Evolutionary conservation across 305 asterid genomes (phyloP).

Genomic region (Solanum hybrid): DNA sequence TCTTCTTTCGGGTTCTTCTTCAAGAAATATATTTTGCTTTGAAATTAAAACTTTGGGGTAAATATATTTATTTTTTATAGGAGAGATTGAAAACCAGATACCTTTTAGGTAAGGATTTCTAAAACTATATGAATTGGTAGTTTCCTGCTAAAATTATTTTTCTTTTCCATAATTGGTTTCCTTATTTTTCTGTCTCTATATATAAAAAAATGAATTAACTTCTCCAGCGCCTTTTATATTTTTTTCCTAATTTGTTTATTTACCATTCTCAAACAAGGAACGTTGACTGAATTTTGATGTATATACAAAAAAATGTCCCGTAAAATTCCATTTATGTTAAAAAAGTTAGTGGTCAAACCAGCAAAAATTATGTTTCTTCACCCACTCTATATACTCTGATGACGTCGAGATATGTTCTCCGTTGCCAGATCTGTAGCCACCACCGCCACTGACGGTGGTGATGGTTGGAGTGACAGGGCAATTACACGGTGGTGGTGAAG

Average conservation of each 20-base stretch:
- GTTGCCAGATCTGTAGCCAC: background rate
- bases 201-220: background rate
- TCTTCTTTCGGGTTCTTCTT: background rate
- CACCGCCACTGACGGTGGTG: background rate
- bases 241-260: background rate
- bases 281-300: background rate
- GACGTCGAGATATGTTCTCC: slow-evolving; percentile 45
- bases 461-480: slow-evolving; percentile 25
- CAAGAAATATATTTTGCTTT: background rate
- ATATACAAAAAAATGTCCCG: no score
- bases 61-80: background rate
- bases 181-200: background rate
- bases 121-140: background rate
- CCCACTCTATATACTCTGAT: no score
- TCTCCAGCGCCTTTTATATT: background rate
- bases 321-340: no score
- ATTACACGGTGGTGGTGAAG: slow-evolving; percentile 32
- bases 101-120: background rate
- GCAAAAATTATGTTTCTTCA: no score
- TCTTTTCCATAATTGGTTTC: background rate
- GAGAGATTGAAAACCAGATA: background rate
- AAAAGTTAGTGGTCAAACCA: no score
- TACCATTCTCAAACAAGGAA: background rate
- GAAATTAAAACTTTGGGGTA: background rate
- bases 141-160: background rate